phyloP scores from a whole-genome alignment of 371 early-diverging fungal genomes.

The Mortierella sp. region DNA sequence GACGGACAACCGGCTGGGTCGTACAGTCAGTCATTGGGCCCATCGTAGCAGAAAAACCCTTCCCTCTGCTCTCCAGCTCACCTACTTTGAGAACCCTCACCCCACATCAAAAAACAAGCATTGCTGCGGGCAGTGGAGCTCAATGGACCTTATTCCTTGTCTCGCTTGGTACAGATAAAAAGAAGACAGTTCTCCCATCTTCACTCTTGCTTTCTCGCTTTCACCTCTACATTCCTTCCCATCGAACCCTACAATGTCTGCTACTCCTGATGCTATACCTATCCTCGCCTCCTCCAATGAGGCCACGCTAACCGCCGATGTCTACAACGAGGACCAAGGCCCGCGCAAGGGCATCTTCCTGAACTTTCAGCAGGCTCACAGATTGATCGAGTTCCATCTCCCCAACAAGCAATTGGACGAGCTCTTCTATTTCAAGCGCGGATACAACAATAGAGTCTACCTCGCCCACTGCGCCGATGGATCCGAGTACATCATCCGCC shows the following conservation, averaged over 20 bases:
- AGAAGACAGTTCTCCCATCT: background rate
- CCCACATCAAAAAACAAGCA: no score
- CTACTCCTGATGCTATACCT: slow-evolving; percentile 12
- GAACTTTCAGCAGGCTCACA: slow-evolving; percentile 25
- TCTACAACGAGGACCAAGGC: slow-evolving; percentile 34
- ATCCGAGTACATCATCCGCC: slow-evolving; percentile 45
- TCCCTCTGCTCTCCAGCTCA: background rate
- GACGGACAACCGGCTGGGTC: background rate
- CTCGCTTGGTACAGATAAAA: background rate
- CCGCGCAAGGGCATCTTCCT: slow-evolving; percentile 45
- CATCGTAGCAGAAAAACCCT: no score
- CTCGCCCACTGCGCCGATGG: slow-evolving; percentile 38
- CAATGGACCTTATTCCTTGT: no score
- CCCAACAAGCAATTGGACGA: slow-evolving; percentile 23
- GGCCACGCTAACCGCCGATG: slow-evolving; percentile 9
- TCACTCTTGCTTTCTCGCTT: background rate
- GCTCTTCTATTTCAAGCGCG: slow-evolving; percentile 43
- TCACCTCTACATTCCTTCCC: background rate
- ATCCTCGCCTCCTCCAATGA: slow-evolving; percentile 22
- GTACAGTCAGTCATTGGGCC: no score
- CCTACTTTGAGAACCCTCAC: no score
- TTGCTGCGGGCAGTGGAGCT: slow-evolving; percentile 27
- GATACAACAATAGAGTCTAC: slow-evolving; percentile 54
- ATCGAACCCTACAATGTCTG: slow-evolving; percentile 9
- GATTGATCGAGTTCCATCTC: slow-evolving; percentile 36